Base-by-base conservation (phyloP, 2,329 filamentous ascomycete species). In the Hyphodiscus sp. region DNA sequence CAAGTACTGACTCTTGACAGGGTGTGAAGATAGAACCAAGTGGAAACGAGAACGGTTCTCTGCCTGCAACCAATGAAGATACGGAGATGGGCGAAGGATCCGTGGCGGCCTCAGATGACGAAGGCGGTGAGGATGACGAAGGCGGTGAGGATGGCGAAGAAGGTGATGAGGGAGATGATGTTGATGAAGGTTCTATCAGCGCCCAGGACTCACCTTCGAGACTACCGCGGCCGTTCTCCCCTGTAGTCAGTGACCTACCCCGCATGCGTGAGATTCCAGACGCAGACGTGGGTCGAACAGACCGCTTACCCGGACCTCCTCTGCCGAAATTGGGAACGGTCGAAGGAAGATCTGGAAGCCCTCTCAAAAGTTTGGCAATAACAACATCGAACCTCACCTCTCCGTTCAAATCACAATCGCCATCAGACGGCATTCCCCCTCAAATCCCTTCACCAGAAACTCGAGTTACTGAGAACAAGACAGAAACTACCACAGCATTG, bases 111-210 rank as follows among this genome's bases (percentile, higher is more conserved):
- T 67, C 65, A 8, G 65, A 68, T 49, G 61, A 66, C 20, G 65
- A 66, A 7, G 65, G 59, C 11, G 58, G 54, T 20, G 57, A 56
- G n/a, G 56, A 58, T 30, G 60, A 64, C 2, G 63, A 59, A 10
- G 65, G 63, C 16, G 63, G 65, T 45, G 64, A 60, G 19, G 64
- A 63, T n/a, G n/a, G n/a, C n/a, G 60, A 64, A 2, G 63, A 59
- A 10, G 65, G 63, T 16, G 63, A 65, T 45, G 64, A 60, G 19
- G 64, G 62, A 16, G 62, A 65, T 18, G 77, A 78, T 23, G 71
- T 69, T 23, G 74, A 75, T 9, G 77, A 71, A 26, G 77, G 73
- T n/a, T 74, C 70, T 47, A 63, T 56, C 20, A 59, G 60, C 52
- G 51, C 50, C 61, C 57, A 62, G 61, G 64, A 53, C 16, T 62